These are phyloP conservation scores for Breynia disticha DNA, from an alignment of 441 rosid genomes.

Conservation along the genomic window DNA sequence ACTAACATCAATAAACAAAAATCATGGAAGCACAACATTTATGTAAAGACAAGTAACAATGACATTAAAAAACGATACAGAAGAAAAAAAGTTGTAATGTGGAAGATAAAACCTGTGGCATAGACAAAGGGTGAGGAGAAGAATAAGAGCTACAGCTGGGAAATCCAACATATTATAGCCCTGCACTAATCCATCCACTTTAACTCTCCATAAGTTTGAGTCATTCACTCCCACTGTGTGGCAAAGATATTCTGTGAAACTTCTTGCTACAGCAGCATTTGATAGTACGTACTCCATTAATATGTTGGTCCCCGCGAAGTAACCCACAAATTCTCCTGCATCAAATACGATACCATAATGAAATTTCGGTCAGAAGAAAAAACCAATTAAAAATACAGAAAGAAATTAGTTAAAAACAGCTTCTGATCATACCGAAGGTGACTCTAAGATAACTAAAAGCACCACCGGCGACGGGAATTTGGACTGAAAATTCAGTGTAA, in stretches of 20 bases:
- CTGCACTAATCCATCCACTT: conserved; percentile 42
- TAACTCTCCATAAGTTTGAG: conserved; percentile 58
- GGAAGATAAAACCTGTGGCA: conserved; percentile 54
- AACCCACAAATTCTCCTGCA: conserved; percentile 78
- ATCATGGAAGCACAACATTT: background rate
- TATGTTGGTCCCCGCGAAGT: conserved; percentile 83
- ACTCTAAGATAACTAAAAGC: conserved; percentile 92
- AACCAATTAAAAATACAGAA: background rate
- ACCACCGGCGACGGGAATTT: conserved; percentile 92
- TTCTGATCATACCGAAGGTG: conserved; percentile 54
- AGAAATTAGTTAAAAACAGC: background rate
- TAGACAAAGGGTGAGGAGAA: conserved; percentile 73
- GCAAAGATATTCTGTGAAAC: conserved; percentile 71
- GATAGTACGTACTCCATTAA: conserved; percentile 85
- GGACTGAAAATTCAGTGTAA: conserved; percentile 87
- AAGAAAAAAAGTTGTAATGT: too few relatives aligned
- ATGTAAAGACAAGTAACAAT: too few relatives aligned
- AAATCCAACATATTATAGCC: conserved; percentile 81
- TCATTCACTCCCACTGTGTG: conserved; percentile 50
- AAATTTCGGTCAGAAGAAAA: too few relatives aligned
- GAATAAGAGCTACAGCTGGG: conserved; percentile 70
- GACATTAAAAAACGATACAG: too few relatives aligned
- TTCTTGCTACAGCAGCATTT: conserved; percentile 87
- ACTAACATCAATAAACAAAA: too few relatives aligned
- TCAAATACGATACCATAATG: background rate